Conservation (phyloP, 176 grass and related monocot species). For the Triticum timopheevii region DNA sequence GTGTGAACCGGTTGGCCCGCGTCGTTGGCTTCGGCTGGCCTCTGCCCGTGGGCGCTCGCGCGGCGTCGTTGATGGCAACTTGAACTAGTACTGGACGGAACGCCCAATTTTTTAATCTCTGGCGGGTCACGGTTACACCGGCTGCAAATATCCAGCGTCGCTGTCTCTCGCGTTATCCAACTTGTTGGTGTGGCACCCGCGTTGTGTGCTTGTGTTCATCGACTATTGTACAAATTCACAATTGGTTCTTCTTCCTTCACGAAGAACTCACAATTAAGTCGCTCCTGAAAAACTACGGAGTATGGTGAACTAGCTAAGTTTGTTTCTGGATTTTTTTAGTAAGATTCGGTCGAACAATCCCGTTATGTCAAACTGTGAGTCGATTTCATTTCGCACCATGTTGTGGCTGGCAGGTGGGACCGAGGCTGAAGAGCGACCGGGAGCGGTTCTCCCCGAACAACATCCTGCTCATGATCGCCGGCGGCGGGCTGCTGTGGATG, state of each 20-base stretch:
- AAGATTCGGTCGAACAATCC: too few species aligned
- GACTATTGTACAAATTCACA: too few species aligned
- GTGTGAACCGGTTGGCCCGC: constrained; percentile 23
- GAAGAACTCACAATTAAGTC: too few species aligned
- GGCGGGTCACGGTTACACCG: not conserved
- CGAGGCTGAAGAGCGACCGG: constrained; percentile 58
- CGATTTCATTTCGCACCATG: too few species aligned
- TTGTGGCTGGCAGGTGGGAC: constrained; percentile 52
- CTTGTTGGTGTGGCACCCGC: not conserved
- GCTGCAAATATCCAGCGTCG: not conserved
- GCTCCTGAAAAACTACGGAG: too few species aligned
- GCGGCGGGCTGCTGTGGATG: constrained; percentile 75
- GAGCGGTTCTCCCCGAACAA: constrained; percentile 78
- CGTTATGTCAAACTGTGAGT: too few species aligned
- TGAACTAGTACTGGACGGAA: not conserved
- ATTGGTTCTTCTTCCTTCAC: too few species aligned
- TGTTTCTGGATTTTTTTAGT: too few species aligned
- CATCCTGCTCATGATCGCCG: constrained; percentile 70
- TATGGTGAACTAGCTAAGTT: too few species aligned
- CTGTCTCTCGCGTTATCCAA: not conserved
- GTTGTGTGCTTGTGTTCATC: not conserved
- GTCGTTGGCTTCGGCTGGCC: constrained; percentile 2
- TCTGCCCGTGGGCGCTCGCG: not conserved
- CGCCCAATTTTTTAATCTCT: not conserved
- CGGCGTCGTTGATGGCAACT: not conserved